phyloP scores from a whole-genome alignment of 306 rosid genomes.

The Vigna unguiculata region DNA sequence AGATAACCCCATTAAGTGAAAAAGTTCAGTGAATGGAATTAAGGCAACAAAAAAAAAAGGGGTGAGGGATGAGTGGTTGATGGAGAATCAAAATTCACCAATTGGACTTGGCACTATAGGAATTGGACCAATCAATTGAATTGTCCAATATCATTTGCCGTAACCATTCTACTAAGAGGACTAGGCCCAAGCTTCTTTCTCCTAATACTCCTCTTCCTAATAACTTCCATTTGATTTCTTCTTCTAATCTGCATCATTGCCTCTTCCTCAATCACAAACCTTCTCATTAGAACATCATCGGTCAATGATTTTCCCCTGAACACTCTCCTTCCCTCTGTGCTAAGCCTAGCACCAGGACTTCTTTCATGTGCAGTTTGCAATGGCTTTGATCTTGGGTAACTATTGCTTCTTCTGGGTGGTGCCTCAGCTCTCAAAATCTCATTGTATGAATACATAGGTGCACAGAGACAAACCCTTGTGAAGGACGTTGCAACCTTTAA shows the following conservation, averaged over 20 bases:
- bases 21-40: constrained; percentile 8
- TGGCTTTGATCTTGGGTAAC: constrained; percentile 79
- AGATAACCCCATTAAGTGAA: constrained; percentile 11
- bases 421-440: constrained; percentile 75
- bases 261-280: constrained; percentile 91
- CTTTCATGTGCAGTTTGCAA: constrained; percentile 53
- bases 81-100: constrained; percentile 37
- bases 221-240: constrained; percentile 89
- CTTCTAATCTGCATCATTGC: constrained; percentile 95
- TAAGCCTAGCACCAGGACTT: constrained; percentile 54
- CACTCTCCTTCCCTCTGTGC: constrained; percentile 73
- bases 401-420: constrained; percentile 89
- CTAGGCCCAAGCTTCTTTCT: constrained; percentile 89
- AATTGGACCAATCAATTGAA: constrained; percentile 28
- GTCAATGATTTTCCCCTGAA: constrained; percentile 91
- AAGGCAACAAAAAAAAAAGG: neutral
- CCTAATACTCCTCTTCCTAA: constrained; percentile 69
- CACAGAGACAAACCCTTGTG: constrained; percentile 94
- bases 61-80: neutral
- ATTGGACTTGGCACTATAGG: constrained; percentile 40
- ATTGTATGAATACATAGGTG: constrained; percentile 86
- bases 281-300: constrained; percentile 91
- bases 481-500: constrained; percentile 80
- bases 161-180: constrained; percentile 83
- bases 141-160: constrained; percentile 56